A percentile compares a stretch with the other conserved stretches of the same genome.
Evolutionary conservation across 2,329 filamentous ascomycete species (phyloP).

Genomic region (Clonostachys solani): DNA sequence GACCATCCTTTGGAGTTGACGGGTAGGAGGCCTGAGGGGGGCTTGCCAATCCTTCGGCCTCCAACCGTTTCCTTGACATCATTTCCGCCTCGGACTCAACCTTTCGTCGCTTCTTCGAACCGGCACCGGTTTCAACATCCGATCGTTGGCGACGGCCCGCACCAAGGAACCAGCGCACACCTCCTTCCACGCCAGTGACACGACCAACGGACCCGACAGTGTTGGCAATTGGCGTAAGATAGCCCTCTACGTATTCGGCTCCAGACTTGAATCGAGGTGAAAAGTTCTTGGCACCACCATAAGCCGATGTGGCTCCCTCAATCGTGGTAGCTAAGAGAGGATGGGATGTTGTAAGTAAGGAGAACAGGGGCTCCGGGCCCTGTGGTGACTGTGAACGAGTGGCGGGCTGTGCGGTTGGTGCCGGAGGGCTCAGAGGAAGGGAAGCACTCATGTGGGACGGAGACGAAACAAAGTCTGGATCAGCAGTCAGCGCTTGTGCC

Average conservation of each 20-base stretch:
- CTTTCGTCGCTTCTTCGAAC: conserved; percentile 55
- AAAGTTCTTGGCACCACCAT: conserved; percentile 84
- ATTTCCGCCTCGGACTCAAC: conserved; percentile 37
- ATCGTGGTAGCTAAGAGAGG: conserved; percentile 83
- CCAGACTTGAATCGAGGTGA: conserved; percentile 86
- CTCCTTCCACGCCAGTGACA: conserved; percentile 82
- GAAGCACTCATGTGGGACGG: conserved; percentile 43
- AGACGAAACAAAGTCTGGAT: conserved; percentile 61
- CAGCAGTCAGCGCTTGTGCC: background rate
- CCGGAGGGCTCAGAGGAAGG: conserved; percentile 27
- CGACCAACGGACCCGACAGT: conserved; percentile 81
- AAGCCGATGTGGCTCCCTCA: conserved; percentile 78
- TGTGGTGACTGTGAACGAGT: conserved; percentile 37
- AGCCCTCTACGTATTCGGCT: conserved; percentile 86
- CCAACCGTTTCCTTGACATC: conserved; percentile 19
- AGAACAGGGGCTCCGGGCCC: conserved; percentile 71
- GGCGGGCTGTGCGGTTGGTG: conserved; percentile 2
- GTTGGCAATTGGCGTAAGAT: conserved; percentile 80
- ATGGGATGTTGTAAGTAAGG: conserved; percentile 83
- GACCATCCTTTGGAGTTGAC: conserved; percentile 17
- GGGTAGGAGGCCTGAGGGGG: conserved; percentile 16
- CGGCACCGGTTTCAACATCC: conserved; percentile 35
- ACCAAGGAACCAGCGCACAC: conserved; percentile 78
- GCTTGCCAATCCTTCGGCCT: conserved; percentile 7
- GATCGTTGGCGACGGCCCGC: conserved; percentile 47